phyloP scores from a whole-genome alignment of 495 filamentous ascomycete species.

The Entonaema liquescens region DNA sequence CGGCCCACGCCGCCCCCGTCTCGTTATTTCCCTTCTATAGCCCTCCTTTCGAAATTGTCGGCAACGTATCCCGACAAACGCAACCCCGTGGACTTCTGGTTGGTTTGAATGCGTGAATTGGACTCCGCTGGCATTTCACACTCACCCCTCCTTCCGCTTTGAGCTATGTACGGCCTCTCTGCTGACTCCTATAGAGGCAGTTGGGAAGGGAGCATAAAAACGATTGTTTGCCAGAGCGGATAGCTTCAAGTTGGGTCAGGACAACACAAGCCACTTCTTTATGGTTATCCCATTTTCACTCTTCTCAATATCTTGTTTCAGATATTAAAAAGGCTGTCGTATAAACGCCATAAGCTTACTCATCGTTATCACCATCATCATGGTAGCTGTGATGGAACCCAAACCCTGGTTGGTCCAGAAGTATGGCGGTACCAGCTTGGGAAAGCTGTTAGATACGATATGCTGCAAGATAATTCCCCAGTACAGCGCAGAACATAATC shows the following conservation, averaged over 20 bases:
- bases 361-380: conserved; percentile 24
- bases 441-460: conserved; percentile 51
- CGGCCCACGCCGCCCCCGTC: conserved; percentile 25
- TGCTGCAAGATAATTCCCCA: conserved; percentile 49
- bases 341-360: neutral
- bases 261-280: conserved; percentile 8
- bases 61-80: conserved; percentile 30
- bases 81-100: conserved; percentile 32
- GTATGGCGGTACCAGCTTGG: conserved; percentile 54
- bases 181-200: conserved; percentile 35
- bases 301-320: conserved; percentile 4
- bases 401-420: conserved; percentile 56
- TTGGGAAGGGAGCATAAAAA: conserved; percentile 25
- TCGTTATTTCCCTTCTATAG: conserved; percentile 1
- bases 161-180: conserved; percentile 16
- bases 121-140: conserved; percentile 3
- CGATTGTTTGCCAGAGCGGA: conserved; percentile 16
- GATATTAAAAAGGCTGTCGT: neutral
- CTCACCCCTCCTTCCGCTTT: conserved; percentile 33
- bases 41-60: conserved; percentile 7
- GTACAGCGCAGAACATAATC: conserved; percentile 42
- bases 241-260: conserved; percentile 2
- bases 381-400: conserved; percentile 23
- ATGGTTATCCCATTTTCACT: neutral
- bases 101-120: conserved; percentile 7